These are phyloP conservation scores for Citrus maxima DNA, from an alignment of 345 rosid species.

Conservation along the genomic window DNA sequence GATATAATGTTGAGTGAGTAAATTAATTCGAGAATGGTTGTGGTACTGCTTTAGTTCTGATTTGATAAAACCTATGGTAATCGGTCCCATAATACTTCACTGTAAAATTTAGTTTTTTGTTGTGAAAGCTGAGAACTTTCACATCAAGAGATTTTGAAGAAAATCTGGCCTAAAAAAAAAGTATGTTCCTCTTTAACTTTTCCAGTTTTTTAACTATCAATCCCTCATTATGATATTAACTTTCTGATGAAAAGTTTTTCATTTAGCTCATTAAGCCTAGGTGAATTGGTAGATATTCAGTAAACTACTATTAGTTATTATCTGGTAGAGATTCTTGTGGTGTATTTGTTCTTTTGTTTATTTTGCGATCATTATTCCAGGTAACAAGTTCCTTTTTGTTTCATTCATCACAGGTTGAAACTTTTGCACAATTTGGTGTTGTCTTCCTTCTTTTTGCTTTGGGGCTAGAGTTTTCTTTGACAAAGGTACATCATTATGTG, in stretches of 20 bases:
- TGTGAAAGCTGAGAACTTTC: background rate
- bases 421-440: slow-evolving; percentile 97
- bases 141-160: background rate
- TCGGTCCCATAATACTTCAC: background rate
- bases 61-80: background rate
- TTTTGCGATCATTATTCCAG: slow-evolving; percentile 1
- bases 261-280: background rate
- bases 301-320: background rate
- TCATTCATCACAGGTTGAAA: slow-evolving; percentile 62
- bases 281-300: background rate
- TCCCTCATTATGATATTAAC: background rate
- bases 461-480: slow-evolving; percentile 94
- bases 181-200: background rate
- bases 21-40: background rate
- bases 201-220: background rate
- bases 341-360: background rate
- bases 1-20: background rate
- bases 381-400: slow-evolving; percentile 13
- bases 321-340: too few species aligned
- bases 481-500: slow-evolving; percentile 56
- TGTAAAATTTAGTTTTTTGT: background rate
- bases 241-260: background rate
- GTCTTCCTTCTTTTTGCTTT: slow-evolving; percentile 98
- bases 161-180: background rate
- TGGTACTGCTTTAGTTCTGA: background rate